Percentiles rank a stretch among this genome's conserved stretches.
Conservation (phyloP, 371 early-diverging fungal species). For the Mucor indicus region DNA sequence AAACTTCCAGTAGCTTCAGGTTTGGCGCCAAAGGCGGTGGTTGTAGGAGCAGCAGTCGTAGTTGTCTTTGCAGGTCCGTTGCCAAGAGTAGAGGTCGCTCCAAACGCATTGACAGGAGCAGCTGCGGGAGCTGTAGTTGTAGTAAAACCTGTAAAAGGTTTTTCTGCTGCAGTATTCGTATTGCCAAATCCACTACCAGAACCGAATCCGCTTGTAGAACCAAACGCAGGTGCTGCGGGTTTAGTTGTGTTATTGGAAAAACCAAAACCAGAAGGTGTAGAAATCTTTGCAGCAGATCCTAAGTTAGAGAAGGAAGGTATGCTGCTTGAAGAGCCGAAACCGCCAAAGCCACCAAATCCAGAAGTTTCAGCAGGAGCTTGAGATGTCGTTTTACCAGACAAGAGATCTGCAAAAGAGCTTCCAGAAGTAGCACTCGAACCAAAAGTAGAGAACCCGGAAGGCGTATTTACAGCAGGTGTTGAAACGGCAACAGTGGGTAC, state of each 20-base stretch:
- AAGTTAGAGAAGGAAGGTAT: constrained; percentile 5
- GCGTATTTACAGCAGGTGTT: background rate
- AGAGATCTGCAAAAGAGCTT: constrained; percentile 12
- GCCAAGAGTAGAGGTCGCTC: constrained; percentile 9
- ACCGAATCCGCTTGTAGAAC: background rate
- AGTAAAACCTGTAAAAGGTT: no score
- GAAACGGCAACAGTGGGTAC: background rate
- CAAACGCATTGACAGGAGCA: constrained; percentile 8
- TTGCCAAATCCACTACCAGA: background rate
- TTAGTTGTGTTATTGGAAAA: constrained; percentile 2
- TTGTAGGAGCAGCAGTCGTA: constrained; percentile 5
- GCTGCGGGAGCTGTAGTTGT: background rate
- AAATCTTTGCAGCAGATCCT: constrained; percentile 9
- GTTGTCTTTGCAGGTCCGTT: constrained; percentile 2
- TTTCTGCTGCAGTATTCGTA: background rate
- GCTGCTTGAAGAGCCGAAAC: background rate
- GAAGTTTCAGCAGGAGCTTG: background rate
- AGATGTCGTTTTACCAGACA: constrained; percentile 10
- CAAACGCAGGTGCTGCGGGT: constrained; percentile 12
- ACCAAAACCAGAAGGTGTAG: constrained; percentile 21
- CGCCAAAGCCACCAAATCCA: constrained; percentile 5
- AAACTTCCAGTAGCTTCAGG: background rate
- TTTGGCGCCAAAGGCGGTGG: background rate
- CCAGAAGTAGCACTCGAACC: background rate
- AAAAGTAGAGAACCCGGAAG: constrained; percentile 4